Percentiles rank a stretch among this genome's conserved stretches.
These are phyloP conservation scores for Odontarrhena argentea DNA, from an alignment of 345 rosid genomes.

Conservation along the genomic window DNA sequence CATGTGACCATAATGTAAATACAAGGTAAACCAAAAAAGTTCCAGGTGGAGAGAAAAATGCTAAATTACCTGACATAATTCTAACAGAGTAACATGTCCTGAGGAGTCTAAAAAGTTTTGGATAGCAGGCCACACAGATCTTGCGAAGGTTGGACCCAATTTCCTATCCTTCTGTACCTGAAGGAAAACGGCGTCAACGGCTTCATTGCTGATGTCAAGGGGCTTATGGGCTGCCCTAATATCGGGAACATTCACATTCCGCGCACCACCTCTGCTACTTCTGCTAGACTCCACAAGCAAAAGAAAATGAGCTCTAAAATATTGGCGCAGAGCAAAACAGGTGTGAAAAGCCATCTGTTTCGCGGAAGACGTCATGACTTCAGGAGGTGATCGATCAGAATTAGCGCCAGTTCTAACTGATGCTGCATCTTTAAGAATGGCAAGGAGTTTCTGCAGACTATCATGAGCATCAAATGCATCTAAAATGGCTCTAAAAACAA, in stretches of 20 bases:
- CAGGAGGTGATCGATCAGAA: slow-evolving; percentile 81
- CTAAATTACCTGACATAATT: slow-evolving; percentile 82
- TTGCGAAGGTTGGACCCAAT: slow-evolving; percentile 89
- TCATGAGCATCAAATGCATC: slow-evolving; percentile 95
- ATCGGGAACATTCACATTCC: slow-evolving; percentile 68
- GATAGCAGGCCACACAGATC: slow-evolving; percentile 84
- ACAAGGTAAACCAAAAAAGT: slow-evolving; percentile 22
- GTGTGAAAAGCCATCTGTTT: slow-evolving; percentile 97
- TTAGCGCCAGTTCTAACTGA: slow-evolving; percentile 88
- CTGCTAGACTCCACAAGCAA: slow-evolving; percentile 83
- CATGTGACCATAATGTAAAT: slow-evolving; percentile 35
- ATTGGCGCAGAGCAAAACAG: slow-evolving; percentile 92
- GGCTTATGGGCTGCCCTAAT: slow-evolving; percentile 92
- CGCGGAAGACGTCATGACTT: slow-evolving; percentile 86
- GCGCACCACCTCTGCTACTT: slow-evolving; percentile 68
- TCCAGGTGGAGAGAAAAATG: slow-evolving; percentile 13
- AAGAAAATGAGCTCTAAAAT: slow-evolving; percentile 94
- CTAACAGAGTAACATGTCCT: slow-evolving; percentile 91
- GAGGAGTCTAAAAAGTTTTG: slow-evolving; percentile 69
- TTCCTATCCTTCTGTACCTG: slow-evolving; percentile 97
- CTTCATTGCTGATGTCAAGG: slow-evolving; percentile 95
- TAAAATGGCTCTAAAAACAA: slow-evolving; percentile 91
- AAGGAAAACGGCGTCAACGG: slow-evolving; percentile 82
- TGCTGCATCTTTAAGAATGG: slow-evolving; percentile 79
- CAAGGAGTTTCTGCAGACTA: slow-evolving; percentile 82